phyloP scores from a whole-genome alignment of 2,329 filamentous ascomycete species.

The Tolypocladium tundrense region DNA sequence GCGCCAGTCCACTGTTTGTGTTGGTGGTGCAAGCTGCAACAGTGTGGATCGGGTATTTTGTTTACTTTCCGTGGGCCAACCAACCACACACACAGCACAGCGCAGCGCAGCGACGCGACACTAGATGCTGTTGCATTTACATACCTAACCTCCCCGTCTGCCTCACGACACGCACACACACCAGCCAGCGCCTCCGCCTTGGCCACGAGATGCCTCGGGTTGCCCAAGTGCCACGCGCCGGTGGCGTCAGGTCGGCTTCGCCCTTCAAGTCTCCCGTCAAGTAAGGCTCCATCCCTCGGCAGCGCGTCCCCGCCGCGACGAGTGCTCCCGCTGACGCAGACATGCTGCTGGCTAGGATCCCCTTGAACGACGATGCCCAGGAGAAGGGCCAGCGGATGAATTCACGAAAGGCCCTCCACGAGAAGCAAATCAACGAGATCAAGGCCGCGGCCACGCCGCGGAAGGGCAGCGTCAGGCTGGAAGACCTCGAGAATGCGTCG shows the following conservation, averaged over 20 bases:
- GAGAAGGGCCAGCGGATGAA: slow-evolving; percentile 86
- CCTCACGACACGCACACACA: slow-evolving; percentile 1
- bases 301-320: not conserved
- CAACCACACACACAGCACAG: not conserved
- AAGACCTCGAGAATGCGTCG: slow-evolving; percentile 46
- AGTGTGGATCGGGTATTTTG: slow-evolving; percentile 6
- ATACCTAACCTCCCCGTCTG: not conserved
- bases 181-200: slow-evolving; percentile 1
- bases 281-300: slow-evolving; percentile 24
- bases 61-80: slow-evolving; percentile 7
- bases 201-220: slow-evolving; percentile 44
- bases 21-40: not conserved
- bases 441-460: slow-evolving; percentile 61
- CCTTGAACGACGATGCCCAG: slow-evolving; percentile 87
- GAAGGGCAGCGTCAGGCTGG: slow-evolving; percentile 49
- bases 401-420: slow-evolving; percentile 78
- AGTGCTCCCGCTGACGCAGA: slow-evolving; percentile 1
- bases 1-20: not conserved
- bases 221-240: slow-evolving; percentile 41
- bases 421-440: slow-evolving; percentile 86
- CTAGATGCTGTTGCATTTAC: not conserved
- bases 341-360: slow-evolving; percentile 51
- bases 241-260: slow-evolving; percentile 36
- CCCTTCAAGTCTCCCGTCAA: slow-evolving; percentile 49
- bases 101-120: not conserved